Base-by-base conservation (phyloP, 2,329 filamentous ascomycete genomes). In the Ceratocystis colombiana region DNA sequence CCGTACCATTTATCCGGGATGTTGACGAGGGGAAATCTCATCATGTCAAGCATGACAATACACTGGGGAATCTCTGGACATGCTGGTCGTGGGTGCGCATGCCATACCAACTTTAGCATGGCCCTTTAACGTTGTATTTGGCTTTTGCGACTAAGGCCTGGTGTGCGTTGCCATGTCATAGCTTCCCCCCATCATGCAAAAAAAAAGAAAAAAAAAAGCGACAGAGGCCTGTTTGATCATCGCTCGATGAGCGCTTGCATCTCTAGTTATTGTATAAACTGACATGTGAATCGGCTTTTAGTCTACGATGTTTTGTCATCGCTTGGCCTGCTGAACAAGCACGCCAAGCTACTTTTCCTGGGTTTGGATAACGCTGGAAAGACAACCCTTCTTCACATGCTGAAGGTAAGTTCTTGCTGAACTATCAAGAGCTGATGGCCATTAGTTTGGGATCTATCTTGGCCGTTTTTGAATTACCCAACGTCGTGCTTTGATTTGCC, bases 351-450 rank as follows among this genome's bases (percentile, higher is more conserved):
- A 68, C 84, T 96, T 68, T 96, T 96, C 80, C 85, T 96, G 70
- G 91, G 91, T 72, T 87, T 96, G 69, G 91, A 96, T 77, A 96
- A 96, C 79, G 91, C 91, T 64, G 91, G 91, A 78, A 96, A 96
- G 83, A 96, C 91, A 65, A 96, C 91, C 57, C 81, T 96, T 72
- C 80, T 96, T 74, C 91, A 96, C 79, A 96, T 96, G 91, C 78
- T 96, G 78, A 96, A 96, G 88, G 88, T 91, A 77, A 73, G 83
- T 22, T 22, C 30, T 22, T 17, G 61, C 61, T 25, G 17, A n/a
- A 25, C 6, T 25, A 44, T 62, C 33, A 37, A n/a, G 28, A 4
- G 44, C 22, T 50, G 20, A 20, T 22, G 30, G 17, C 22, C 8
- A 22, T 46, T 33, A 28, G 20, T 22, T 30, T 25, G 22, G 28